Base-by-base conservation (phyloP, 768 basidiomycete genomes). In the Naganishia vaughanmartiniae region DNA sequence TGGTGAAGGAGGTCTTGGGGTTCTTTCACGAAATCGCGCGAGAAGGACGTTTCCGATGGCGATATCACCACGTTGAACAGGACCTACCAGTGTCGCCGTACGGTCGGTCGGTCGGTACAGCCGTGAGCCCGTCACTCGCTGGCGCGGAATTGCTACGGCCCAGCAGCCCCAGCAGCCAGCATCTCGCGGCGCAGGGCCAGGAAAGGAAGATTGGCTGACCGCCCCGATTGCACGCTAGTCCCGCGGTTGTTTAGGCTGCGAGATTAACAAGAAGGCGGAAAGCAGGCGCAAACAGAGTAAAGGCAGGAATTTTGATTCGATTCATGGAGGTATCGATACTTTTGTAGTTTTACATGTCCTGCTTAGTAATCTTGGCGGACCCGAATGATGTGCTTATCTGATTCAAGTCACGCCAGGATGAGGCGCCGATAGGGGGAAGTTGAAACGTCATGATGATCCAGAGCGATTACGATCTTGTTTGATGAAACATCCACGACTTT, bases 1-100 rank as follows among this genome's bases (percentile, higher is more conserved):
- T 63, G 60, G 60, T 63, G 33, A 45, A 42, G 26, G 60, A 63
- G 34, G 24, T 63, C 39, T 30, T 58, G 60, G 46, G 17, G 17
- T 15, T 36, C 12, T 36, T 6, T 19, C 14, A 45, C 17, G 42
- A 58, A 58, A 42, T n/a, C 54, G 54, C 30, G 54, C 17, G 54
- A 55, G 33, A 53, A 53, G 7, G 7, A 36, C 36, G 36, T 6
- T 12, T 21, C 9, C 17, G 21, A 51, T 24, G 14, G 48, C 48
- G 30, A 55, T 34, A 34, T 55, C 54, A 31, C 28, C 1, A 55
- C 54, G 26, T 55, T 31, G 54, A 30, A 7, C 28, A 30, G 15
- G 54, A 58, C 57, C 15, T 21, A 11, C 55, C 24, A 15, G n/a
- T 15, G 24, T 15, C 19, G n/a, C 14, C 24, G 30, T 28, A 30